phyloP scores from a whole-genome alignment of 768 basidiomycete genomes.

The Postia placenta region DNA sequence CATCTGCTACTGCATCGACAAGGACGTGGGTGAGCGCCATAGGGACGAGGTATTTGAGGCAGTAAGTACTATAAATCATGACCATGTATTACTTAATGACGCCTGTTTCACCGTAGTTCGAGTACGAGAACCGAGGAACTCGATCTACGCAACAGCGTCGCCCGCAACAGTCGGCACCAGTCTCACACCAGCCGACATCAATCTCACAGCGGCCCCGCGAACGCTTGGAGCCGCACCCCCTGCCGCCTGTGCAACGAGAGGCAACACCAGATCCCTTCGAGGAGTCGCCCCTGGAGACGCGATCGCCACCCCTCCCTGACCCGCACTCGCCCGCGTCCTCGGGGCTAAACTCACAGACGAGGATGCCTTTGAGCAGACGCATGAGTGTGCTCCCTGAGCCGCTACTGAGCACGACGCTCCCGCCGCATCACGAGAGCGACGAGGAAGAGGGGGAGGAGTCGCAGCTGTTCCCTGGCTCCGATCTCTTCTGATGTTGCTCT shows the following conservation, averaged over 20 bases:
- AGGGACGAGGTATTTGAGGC: conserved; percentile 49
- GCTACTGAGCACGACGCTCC: conserved; percentile 6
- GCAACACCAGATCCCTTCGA: conserved; percentile 25
- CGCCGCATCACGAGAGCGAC: conserved; percentile 19
- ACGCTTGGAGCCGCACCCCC: background rate
- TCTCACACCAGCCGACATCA: conserved; percentile 1
- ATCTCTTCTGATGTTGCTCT: conserved; percentile 29
- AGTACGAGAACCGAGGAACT: conserved; percentile 30
- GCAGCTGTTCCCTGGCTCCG: conserved; percentile 38
- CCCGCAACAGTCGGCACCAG: conserved; percentile 7
- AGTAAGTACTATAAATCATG: conserved; percentile 29
- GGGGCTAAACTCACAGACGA: conserved; percentile 9
- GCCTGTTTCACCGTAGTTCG: conserved; percentile 26
- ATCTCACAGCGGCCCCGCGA: conserved; percentile 1
- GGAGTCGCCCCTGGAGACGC: conserved; percentile 10
- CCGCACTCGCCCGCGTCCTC: conserved; percentile 18
- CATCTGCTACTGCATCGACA: conserved; percentile 63
- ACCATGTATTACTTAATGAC: background rate
- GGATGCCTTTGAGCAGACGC: conserved; percentile 12
- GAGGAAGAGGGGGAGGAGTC: conserved; percentile 26
- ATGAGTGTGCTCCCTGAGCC: conserved; percentile 7
- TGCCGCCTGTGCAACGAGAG: conserved; percentile 9
- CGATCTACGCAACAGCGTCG: conserved; percentile 5
- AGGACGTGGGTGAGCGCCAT: conserved; percentile 44
- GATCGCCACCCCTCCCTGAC: conserved; percentile 7